Evolutionary conservation across 768 basidiomycete genomes (phyloP), one percentile per base, ranked within the genome.

Genomic region (Coprinopsis sp.): DNA sequence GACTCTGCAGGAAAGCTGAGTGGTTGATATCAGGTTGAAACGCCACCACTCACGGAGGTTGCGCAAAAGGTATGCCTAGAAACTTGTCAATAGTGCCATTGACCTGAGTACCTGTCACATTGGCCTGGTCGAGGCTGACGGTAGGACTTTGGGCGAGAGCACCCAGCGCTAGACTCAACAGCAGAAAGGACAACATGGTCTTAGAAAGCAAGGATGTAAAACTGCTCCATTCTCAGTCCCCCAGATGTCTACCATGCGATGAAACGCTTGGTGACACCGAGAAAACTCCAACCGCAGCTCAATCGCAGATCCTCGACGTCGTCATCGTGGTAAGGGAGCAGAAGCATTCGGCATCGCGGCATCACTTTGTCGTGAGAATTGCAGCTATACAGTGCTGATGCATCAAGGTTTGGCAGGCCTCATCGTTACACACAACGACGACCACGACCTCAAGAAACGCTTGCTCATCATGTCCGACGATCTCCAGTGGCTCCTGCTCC

Each of bases 401-500:
- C 27, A 28, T 28, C 40, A 42, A 24, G 4, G 18, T 29, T 4
- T 28, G 27, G 38, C 6, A 14, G 40, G 27, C 13, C 14, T 6
- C 5, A 7, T 19, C 25, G 12, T 5, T 6, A 39, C 7, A 4
- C 11, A 21, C n/a, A 30, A 10, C 27, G 28, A 19, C 18, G 28
- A 5, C 19, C 27, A 42, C 8, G 12, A 18, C 5, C 40, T 36
- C 48, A 40, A 44, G 55, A 54, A 54, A 29, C 36, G 27, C 47
- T 54, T 55, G 43, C 40, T 62, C 71, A 80, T 69, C 64, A 91
- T 91, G 89, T 90, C 89, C 60, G 63, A 72, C 74, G 91, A 94
- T 67, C 88, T 95, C 68, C 79, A 93, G 73, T 95, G 92, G 92
- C 84, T 92, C 65, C 84, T 95, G 52, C 69, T 90, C 65, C 88